Conservation (phyloP, 1,284 basidiomycete genomes). For the Tranzscheliella williamsii region DNA sequence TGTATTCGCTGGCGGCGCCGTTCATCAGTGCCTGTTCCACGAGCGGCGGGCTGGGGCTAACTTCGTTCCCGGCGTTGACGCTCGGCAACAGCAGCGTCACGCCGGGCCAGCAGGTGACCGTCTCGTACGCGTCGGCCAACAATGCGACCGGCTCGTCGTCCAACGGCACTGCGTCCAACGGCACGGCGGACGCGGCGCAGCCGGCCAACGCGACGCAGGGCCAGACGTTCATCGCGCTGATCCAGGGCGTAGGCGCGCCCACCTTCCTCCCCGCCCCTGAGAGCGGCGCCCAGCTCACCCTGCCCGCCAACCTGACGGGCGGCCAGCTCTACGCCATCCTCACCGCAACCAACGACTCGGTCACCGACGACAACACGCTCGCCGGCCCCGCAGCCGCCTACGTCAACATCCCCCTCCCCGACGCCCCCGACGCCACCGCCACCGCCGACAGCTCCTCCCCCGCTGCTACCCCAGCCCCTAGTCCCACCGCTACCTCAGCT, state of each 20-base stretch:
- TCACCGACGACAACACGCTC: conserved; percentile 39
- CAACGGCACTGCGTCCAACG: background rate
- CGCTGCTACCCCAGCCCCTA: background rate
- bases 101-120: conserved; percentile 33
- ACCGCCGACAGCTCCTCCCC: conserved; percentile 1
- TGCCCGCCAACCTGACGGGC: conserved; percentile 34
- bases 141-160: background rate
- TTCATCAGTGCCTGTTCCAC: conserved; percentile 41
- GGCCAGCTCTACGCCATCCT: conserved; percentile 44
- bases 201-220: background rate
- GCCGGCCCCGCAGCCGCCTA: conserved; percentile 33
- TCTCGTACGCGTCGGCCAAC: conserved; percentile 17
- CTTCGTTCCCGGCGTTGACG: conserved; percentile 23
- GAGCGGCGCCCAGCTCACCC: conserved; percentile 8
- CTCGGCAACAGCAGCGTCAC: conserved; percentile 20
- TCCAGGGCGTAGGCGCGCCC: conserved; percentile 20
- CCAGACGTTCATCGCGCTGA: conserved; percentile 29
- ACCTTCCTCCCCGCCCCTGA: conserved; percentile 14
- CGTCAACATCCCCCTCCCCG: conserved; percentile 26
- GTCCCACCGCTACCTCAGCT: background rate
- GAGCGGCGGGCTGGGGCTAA: conserved; percentile 23
- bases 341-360: conserved; percentile 12
- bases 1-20: conserved; percentile 51
- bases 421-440: conserved; percentile 28
- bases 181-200: background rate